Evolutionary conservation across 179 eudicot species (phyloP).

Genomic region (Silene coronaria): DNA sequence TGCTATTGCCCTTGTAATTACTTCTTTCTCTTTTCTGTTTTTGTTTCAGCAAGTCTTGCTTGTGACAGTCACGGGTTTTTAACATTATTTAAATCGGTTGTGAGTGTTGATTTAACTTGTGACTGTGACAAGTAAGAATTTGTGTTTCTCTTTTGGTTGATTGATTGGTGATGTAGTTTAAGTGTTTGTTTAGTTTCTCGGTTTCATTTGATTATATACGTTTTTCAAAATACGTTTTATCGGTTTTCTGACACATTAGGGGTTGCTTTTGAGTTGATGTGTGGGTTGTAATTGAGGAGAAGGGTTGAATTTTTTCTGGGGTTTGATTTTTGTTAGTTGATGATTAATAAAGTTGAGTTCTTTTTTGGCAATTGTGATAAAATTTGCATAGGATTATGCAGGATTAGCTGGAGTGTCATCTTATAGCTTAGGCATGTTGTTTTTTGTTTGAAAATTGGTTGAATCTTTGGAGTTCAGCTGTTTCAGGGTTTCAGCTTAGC

Average conservation of each 20-base stretch:
- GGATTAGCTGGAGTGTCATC: not conserved
- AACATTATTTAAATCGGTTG: no score
- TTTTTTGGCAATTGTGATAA: not conserved
- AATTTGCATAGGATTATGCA: not conserved
- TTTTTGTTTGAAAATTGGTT: not conserved
- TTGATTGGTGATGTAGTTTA: not conserved
- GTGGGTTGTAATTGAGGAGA: conserved; percentile 1
- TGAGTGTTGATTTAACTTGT: no score
- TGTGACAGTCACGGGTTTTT: not conserved
- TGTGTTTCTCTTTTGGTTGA: not conserved
- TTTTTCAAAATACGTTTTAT: no score
- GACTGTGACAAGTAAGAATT: no score
- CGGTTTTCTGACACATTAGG: not conserved
- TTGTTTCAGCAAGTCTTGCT: not conserved
- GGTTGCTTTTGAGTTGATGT: not conserved
- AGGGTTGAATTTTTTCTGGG: not conserved
- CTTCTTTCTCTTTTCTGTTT: conserved; percentile 3
- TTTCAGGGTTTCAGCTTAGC: not conserved
- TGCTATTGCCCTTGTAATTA: conserved; percentile 70
- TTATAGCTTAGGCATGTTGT: not conserved
- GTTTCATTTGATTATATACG: no score
- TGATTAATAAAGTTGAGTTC: conserved; percentile 6
- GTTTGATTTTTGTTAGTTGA: not conserved
- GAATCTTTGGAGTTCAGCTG: not conserved
- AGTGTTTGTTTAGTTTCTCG: no score